A percentile compares a stretch with the other conserved stretches of the same genome.
Conservation (phyloP, 306 rosid genomes). For the Vicia villosa region DNA sequence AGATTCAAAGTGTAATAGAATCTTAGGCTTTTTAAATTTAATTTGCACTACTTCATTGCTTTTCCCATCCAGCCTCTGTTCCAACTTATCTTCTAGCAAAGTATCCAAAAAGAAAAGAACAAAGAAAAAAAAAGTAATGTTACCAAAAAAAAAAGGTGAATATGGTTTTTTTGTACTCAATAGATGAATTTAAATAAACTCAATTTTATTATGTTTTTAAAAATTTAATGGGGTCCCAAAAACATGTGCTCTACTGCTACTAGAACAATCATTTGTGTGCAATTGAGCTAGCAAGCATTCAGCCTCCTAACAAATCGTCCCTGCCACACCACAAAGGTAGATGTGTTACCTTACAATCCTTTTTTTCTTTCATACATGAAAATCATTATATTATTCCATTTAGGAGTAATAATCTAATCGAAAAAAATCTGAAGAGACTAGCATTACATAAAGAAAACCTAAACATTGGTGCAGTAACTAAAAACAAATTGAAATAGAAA, state of each 20-base stretch:
- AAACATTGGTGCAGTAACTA: constrained; percentile 12
- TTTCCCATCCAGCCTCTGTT: background rate
- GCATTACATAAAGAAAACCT: constrained; percentile 6
- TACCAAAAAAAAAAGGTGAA: constrained; percentile 10
- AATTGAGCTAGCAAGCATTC: constrained; percentile 53
- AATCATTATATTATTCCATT: background rate
- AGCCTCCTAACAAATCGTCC: constrained; percentile 87
- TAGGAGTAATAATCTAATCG: background rate
- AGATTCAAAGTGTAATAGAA: constrained; percentile 24
- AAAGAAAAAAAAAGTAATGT: background rate
- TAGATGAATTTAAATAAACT: background rate
- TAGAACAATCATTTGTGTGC: constrained; percentile 39
- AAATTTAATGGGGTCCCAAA: background rate
- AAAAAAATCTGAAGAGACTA: constrained; percentile 29
- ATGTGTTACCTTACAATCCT: constrained; percentile 29
- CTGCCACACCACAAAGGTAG: constrained; percentile 52
- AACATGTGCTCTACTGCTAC: constrained; percentile 27
- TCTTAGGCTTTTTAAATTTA: constrained; percentile 18
- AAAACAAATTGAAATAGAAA: constrained; percentile 25
- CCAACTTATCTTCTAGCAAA: constrained; percentile 24
- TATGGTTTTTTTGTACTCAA: too few species aligned
- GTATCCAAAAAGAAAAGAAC: constrained; percentile 28
- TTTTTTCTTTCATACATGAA: constrained; percentile 5
- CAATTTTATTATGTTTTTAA: background rate
- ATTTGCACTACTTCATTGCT: constrained; percentile 17